Base-by-base conservation (phyloP, 768 basidiomycete species). In the Rhodotorula graminis region DNA sequence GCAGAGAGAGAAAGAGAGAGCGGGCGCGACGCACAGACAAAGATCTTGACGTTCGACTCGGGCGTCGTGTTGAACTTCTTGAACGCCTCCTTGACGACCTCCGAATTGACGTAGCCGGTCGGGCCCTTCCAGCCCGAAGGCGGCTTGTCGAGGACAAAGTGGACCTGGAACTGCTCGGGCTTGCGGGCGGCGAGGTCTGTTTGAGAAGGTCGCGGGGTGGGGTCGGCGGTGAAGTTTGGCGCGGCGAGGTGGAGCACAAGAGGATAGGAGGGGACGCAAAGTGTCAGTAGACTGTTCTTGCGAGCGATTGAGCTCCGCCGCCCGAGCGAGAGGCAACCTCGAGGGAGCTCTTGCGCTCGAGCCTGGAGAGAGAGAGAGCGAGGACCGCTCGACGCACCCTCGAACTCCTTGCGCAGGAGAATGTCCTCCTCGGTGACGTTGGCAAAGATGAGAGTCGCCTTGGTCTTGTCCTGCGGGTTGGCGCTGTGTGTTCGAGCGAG, bases 381-480 rank as follows among this genome's bases (percentile, higher is more conserved):
- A 50, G 33, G 29, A 18, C 33, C 40, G 52, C 21, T 5, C 7
- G 52, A 50, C 61, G 40, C 25, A 74, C 73, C 57, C 46, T 92
- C 90, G 73, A 92, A 84, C 76, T 89, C 88, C 79, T 90, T 86
- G 64, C 88, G 87, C 72, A 95, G 86, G 65, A 94, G 87, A 73
- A 99, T 96, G 80, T 99, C 96, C 65, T 86, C 84, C 80, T 93
- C 91, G 23, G 92, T 87, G 52, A 93, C 85, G 81, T 98, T 98
- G 52, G 91, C 88, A 82, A 90, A 98, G 77, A 99, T 83, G 67
- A 98, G 84, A 60, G 89, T 95, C 84, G 92, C 96, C 78, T 93
- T 93, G 72, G 96, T 97, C 84, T 88, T 92, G 87, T 98, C 96
- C 78, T 91, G 88, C 1, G 87, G 81, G 61, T 83, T 68, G 64